Conservation (phyloP, 2,329 filamentous ascomycete species). For the Colletotrichum cordylinicola region DNA sequence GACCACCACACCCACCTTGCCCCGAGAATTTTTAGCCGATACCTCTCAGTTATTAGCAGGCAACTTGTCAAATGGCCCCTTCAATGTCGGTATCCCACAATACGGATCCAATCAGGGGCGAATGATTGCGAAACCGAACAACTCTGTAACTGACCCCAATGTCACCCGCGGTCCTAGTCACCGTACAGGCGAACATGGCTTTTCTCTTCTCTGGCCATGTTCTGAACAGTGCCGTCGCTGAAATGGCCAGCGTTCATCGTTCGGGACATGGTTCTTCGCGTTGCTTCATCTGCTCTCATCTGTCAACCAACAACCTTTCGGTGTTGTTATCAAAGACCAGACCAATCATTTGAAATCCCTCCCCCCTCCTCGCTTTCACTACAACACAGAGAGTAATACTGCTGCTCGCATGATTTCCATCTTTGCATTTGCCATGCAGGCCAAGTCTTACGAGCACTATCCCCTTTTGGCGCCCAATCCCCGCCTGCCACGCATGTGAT, state of each 20-base stretch:
- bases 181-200: not conserved
- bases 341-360: not conserved
- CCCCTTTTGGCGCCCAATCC: not conserved
- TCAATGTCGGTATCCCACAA: slow-evolving; percentile 9
- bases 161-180: not conserved
- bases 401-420: not conserved
- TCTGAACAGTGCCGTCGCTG: not conserved
- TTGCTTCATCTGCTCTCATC: not conserved
- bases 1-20: not conserved
- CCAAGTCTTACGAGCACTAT: not conserved
- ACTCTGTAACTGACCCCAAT: not conserved
- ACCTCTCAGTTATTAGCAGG: not conserved
- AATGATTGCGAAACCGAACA: slow-evolving; percentile 2
- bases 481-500: not conserved
- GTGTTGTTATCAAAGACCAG: not conserved
- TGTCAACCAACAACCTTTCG: not conserved
- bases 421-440: not conserved
- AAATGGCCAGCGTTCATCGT: not conserved
- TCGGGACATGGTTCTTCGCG: not conserved
- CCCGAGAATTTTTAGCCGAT: not conserved
- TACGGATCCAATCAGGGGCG: not conserved
- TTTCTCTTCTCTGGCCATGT: not conserved
- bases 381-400: not conserved
- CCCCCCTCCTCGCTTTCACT: not conserved
- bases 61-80: not conserved